phyloP scores from a whole-genome alignment of 305 asterid genomes.

The Fraxinus platypoda region DNA sequence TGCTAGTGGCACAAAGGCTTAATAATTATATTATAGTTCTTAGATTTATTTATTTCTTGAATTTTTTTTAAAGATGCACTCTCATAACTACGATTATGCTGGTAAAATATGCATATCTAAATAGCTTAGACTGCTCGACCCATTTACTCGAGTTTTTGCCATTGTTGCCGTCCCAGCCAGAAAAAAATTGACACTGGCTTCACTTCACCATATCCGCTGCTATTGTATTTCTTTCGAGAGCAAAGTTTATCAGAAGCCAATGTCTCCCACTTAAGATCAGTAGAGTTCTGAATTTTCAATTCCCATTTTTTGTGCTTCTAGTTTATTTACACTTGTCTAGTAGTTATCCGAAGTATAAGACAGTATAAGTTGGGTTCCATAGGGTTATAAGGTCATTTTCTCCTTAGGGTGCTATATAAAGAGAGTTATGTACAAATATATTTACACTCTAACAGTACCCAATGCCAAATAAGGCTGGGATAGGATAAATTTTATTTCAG shows the following conservation, averaged over 20 bases:
- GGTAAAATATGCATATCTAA: conserved; percentile 16
- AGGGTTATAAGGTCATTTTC: neutral
- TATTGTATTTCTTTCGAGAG: neutral
- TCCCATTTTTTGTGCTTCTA: conserved; percentile 7
- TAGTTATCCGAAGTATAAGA: conserved; percentile 2
- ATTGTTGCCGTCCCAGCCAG: neutral
- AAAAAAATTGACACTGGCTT: neutral
- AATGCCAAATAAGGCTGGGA: neutral
- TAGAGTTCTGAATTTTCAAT: neutral
- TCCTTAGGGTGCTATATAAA: neutral
- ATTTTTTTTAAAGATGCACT: neutral
- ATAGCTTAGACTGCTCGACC: conserved; percentile 1
- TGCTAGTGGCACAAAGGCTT: conserved; percentile 8
- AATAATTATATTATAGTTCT: conserved; percentile 7
- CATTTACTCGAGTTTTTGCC: neutral
- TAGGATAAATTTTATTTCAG: neutral
- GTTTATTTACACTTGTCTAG: conserved; percentile 5
- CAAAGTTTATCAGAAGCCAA: neutral
- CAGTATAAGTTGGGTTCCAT: neutral
- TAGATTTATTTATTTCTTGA: conserved; percentile 9
- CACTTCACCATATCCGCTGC: neutral
- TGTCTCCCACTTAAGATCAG: neutral
- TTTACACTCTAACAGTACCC: neutral
- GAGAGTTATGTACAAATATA: neutral
- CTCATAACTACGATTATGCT: neutral